Conservation (phyloP, 352 stramenopile genomes). For the Phytophthora aleatoria region DNA sequence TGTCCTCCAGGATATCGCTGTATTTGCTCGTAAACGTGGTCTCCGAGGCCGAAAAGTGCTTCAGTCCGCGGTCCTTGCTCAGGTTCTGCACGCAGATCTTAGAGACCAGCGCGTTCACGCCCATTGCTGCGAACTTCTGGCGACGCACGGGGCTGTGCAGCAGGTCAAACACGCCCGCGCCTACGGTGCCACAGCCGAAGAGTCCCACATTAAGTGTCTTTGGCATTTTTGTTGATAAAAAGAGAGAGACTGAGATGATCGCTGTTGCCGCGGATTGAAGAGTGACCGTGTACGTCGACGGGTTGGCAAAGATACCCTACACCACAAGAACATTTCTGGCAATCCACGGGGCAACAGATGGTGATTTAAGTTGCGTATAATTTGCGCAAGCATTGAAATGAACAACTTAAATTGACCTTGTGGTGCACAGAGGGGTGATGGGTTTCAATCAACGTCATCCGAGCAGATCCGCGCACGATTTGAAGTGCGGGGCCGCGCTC, state of each 20-base stretch:
- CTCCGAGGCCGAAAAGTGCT: constrained; percentile 50
- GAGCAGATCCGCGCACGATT: no score
- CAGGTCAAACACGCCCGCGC: constrained; percentile 88
- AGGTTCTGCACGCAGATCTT: constrained; percentile 90
- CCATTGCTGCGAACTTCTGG: constrained; percentile 55
- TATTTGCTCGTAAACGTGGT: constrained; percentile 72
- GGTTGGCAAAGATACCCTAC: background rate
- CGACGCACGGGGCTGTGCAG: constrained; percentile 68
- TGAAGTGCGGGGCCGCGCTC: no score
- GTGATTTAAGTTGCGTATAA: background rate
- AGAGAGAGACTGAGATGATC: background rate
- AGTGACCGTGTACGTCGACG: background rate
- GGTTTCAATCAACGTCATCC: no score
- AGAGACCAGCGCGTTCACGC: constrained; percentile 78
- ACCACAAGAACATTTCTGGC: constrained; percentile 2
- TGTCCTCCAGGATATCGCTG: constrained; percentile 91
- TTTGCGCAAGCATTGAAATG: constrained; percentile 1
- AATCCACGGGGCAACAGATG: background rate
- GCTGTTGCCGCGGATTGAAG: background rate
- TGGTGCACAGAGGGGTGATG: background rate
- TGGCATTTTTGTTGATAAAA: constrained; percentile 16
- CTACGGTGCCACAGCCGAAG: constrained; percentile 90
- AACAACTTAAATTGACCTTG: background rate
- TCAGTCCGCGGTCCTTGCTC: constrained; percentile 70
- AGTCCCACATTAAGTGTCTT: constrained; percentile 79